A percentile compares a stretch with the other conserved stretches of the same genome.
Conservation (phyloP, 2,329 filamentous ascomycete genomes). For the Cadophora luteo-olivacea region DNA sequence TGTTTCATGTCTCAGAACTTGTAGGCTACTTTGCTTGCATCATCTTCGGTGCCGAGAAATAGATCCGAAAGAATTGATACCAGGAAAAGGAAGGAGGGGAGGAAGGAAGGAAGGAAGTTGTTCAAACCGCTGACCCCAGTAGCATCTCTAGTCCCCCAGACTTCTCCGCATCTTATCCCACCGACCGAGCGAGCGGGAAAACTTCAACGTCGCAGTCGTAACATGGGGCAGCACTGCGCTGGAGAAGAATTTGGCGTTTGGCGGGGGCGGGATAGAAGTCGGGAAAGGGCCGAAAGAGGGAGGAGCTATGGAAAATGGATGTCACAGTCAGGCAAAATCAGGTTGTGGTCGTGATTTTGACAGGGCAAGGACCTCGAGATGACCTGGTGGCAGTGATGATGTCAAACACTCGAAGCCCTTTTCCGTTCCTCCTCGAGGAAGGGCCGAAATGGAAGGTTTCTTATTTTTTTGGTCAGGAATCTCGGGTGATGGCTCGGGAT, state of each 20-base stretch:
- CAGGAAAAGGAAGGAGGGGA: background rate
- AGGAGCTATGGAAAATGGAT: background rate
- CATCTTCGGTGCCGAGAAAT: background rate
- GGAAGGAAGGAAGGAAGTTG: background rate
- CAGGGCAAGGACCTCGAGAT: background rate
- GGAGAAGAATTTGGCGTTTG: background rate
- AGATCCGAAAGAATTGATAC: background rate
- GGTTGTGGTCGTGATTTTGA: conserved; percentile 5
- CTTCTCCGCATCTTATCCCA: background rate
- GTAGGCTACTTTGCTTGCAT: background rate
- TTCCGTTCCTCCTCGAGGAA: background rate
- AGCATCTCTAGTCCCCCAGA: background rate
- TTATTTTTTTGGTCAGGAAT: background rate
- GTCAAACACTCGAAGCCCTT: conserved; percentile 7
- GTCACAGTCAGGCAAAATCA: background rate
- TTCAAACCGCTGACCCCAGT: background rate
- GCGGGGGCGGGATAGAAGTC: background rate
- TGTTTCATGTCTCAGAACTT: background rate
- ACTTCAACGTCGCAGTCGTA: too few species aligned
- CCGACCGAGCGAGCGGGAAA: background rate
- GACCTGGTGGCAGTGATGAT: background rate
- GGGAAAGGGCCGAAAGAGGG: background rate
- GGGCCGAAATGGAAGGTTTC: conserved; percentile 1
- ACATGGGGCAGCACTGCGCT: background rate
- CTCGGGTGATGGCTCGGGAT: conserved; percentile 3